A percentile compares a stretch with the other conserved stretches of the same genome.
phyloP scores from a whole-genome alignment of 768 basidiomycete species.

The Dictyophora rubrovolvata region DNA sequence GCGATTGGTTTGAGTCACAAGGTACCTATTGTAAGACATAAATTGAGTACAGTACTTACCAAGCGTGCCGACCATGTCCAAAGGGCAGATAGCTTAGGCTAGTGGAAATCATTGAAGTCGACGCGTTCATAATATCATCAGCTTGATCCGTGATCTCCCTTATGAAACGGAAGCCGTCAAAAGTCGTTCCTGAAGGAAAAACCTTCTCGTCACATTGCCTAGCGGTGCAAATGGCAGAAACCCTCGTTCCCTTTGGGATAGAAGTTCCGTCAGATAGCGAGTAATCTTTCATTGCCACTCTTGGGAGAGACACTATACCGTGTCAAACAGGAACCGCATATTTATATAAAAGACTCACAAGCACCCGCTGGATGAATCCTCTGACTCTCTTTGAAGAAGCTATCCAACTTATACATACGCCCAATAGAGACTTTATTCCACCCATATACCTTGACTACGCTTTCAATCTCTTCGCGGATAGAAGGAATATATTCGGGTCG shows the following conservation, averaged over 20 bases:
- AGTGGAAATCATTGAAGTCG: neutral
- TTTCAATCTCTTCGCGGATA: constrained; percentile 32
- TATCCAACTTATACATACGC: constrained; percentile 25
- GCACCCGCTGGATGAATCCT: constrained; percentile 16
- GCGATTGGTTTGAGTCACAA: neutral
- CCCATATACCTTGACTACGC: constrained; percentile 15
- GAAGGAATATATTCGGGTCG: constrained; percentile 24
- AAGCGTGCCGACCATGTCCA: neutral
- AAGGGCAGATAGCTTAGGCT: neutral
- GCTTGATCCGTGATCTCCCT: neutral
- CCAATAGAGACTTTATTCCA: constrained; percentile 21
- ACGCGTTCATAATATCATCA: neutral
- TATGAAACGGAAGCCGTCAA: neutral
- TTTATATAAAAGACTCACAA: constrained; percentile 12
- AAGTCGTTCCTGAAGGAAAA: neutral
- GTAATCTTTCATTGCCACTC: constrained; percentile 29
- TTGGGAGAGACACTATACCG: neutral
- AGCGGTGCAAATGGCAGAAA: constrained; percentile 15
- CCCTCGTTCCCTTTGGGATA: constrained; percentile 29
- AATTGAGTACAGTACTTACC: neutral
- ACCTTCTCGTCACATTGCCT: neutral
- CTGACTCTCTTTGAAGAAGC: constrained; percentile 24
- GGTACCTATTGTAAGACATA: neutral
- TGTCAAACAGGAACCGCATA: neutral
- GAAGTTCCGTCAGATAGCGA: constrained; percentile 35